phyloP scores from a whole-genome alignment of 768 basidiomycete species.

The Sarcodon sp. region DNA sequence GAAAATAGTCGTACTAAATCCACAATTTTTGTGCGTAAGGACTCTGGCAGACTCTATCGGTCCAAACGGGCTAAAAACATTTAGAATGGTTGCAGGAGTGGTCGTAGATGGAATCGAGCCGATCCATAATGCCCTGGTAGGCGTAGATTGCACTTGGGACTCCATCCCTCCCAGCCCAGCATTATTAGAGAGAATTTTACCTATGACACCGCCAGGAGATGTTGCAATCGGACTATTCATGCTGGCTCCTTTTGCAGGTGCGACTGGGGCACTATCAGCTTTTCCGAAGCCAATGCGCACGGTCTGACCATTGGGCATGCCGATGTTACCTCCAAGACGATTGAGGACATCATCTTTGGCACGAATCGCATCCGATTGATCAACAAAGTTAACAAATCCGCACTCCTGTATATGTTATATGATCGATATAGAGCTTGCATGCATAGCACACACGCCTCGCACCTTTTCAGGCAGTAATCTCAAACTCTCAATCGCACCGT shows the following conservation, averaged over 20 bases:
- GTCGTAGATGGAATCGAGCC: conserved; percentile 94
- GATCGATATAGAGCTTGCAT: not conserved
- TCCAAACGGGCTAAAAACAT: conserved; percentile 95
- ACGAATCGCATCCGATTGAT: conserved; percentile 88
- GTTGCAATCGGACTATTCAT: conserved; percentile 52
- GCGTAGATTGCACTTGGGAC: conserved; percentile 78
- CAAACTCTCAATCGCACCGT: conserved; percentile 94
- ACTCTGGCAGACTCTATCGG: conserved; percentile 96
- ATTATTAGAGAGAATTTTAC: conserved; percentile 33
- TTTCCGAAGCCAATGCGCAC: conserved; percentile 98
- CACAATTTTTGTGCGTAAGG: conserved; percentile 94
- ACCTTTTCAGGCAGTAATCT: conserved; percentile 96
- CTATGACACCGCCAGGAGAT: conserved; percentile 35
- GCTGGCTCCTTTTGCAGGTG: conserved; percentile 66
- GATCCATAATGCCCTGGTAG: conserved; percentile 95
- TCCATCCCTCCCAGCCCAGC: conserved; percentile 60
- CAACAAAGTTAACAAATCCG: conserved; percentile 98
- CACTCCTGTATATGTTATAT: conserved; percentile 57
- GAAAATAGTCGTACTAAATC: conserved; percentile 46
- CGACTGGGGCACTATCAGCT: conserved; percentile 89
- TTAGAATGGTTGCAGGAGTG: conserved; percentile 86
- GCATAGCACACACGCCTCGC: conserved; percentile 5
- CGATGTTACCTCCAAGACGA: conserved; percentile 86
- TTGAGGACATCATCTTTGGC: conserved; percentile 98
- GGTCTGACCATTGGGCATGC: conserved; percentile 89